Evolutionary conservation across 495 filamentous ascomycete species (phyloP).

Genomic region (Diplogelasinospora grovesii): DNA sequence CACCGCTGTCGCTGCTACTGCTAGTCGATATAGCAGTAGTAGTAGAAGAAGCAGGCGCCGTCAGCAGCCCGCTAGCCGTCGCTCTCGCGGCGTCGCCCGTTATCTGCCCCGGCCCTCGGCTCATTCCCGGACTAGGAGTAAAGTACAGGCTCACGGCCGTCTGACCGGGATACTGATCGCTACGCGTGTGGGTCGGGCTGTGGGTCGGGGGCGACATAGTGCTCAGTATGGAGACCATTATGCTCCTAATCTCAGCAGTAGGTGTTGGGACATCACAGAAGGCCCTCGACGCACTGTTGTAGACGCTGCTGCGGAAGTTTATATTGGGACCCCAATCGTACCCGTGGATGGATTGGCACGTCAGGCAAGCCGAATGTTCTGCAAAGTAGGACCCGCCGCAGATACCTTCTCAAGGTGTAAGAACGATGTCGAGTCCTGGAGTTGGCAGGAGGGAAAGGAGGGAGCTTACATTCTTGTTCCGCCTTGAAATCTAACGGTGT

Average conservation of each 20-base stretch:
- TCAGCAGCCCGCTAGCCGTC: conserved; percentile 13
- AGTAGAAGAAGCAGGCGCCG: not conserved
- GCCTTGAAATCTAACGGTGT: conserved; percentile 22
- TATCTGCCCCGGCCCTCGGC: conserved; percentile 29
- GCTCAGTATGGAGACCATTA: conserved; percentile 20
- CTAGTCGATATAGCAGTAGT: no score
- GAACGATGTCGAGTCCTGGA: not conserved
- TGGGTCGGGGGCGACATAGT: conserved; percentile 11
- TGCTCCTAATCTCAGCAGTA: conserved; percentile 18
- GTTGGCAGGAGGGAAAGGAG: not conserved
- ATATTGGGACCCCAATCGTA: conserved; percentile 21
- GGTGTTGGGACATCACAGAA: conserved; percentile 26
- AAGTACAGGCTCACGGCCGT: conserved; percentile 32
- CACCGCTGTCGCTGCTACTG: no score
- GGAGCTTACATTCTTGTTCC: conserved; percentile 28
- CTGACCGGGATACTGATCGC: conserved; percentile 24
- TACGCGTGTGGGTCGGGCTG: conserved; percentile 17
- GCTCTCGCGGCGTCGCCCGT: conserved; percentile 31
- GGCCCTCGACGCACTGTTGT: conserved; percentile 17
- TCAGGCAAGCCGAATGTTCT: conserved; percentile 32
- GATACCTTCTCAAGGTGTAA: conserved; percentile 19
- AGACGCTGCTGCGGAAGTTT: conserved; percentile 20
- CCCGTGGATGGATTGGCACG: conserved; percentile 32
- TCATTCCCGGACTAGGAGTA: conserved; percentile 22
- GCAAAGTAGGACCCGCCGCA: conserved; percentile 34